phyloP scores from a whole-genome alignment of 345 rosid genomes.

The Bruguiera gymnorhiza region DNA sequence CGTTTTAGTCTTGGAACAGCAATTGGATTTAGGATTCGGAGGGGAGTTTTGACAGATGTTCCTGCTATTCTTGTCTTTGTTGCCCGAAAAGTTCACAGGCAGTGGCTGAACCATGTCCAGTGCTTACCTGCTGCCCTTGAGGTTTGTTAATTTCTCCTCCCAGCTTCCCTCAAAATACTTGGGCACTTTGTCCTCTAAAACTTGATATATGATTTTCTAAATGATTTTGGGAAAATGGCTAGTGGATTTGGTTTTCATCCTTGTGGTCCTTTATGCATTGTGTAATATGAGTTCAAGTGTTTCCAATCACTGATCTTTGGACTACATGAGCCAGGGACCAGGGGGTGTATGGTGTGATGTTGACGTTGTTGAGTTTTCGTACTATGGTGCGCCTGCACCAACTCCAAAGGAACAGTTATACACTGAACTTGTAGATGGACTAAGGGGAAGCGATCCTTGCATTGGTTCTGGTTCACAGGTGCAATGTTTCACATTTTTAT shows the following conservation, averaged over 20 bases:
- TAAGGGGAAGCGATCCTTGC: conserved; percentile 81
- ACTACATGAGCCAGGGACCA: conserved; percentile 52
- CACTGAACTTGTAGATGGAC: conserved; percentile 84
- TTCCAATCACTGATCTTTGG: too few species aligned
- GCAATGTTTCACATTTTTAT: conserved; percentile 1
- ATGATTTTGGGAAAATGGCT: too few species aligned
- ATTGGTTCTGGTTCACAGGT: conserved; percentile 99
- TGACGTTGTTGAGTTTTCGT: conserved; percentile 95
- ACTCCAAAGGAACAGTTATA: conserved; percentile 83
- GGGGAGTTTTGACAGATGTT: conserved; percentile 69
- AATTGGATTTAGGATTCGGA: conserved; percentile 75
- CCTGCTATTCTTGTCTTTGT: conserved; percentile 97
- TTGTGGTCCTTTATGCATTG: too few species aligned
- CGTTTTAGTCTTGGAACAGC: conserved; percentile 90
- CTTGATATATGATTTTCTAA: too few species aligned
- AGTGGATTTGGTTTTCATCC: background rate
- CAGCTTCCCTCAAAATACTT: background rate
- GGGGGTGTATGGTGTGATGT: conserved; percentile 99
- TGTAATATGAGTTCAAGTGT: too few species aligned
- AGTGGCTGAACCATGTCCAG: conserved; percentile 78
- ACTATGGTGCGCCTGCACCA: conserved; percentile 81
- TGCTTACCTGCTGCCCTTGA: conserved; percentile 83
- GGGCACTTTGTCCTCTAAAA: too few species aligned
- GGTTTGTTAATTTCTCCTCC: conserved; percentile 30
- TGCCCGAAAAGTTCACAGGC: conserved; percentile 88